Evolutionary conservation across 2,329 filamentous ascomycete genomes (phyloP).

Genomic region (Fusarium tupiense): DNA sequence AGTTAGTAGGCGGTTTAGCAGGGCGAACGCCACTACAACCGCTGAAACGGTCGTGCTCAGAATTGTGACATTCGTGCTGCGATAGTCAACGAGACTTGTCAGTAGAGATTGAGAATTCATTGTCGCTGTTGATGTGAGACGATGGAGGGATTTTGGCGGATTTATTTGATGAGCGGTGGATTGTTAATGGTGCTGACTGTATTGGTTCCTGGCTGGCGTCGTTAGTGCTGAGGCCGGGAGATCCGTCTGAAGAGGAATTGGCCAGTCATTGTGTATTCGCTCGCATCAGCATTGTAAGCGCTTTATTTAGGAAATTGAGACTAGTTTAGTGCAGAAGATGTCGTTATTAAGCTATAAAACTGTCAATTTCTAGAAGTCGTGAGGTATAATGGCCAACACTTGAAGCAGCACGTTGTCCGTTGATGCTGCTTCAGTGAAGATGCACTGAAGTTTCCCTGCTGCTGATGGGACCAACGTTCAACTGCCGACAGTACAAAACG

Average conservation of each 20-base stretch:
- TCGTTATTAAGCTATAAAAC: rapidly evolving
- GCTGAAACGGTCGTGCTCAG: slow-evolving; percentile 17
- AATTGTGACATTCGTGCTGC: slow-evolving; percentile 48
- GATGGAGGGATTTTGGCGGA: background rate
- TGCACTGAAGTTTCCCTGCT: background rate
- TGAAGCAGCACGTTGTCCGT: background rate
- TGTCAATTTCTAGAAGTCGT: rapidly evolving
- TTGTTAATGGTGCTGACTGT: background rate
- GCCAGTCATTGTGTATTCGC: background rate
- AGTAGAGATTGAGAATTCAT: background rate
- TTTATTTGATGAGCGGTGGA: background rate
- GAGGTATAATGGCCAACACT: background rate
- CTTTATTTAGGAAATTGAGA: rapidly evolving
- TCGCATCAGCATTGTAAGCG: background rate
- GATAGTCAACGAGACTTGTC: slow-evolving; percentile 4
- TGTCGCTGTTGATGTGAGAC: background rate
- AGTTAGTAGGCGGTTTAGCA: slow-evolving; percentile 30
- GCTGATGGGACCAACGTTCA: rapidly evolving
- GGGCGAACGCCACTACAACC: slow-evolving; percentile 3
- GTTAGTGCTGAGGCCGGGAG: slow-evolving; percentile 2
- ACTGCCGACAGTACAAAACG: background rate
- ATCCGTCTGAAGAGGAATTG: background rate
- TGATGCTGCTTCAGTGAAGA: background rate
- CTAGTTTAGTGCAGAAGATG: rapidly evolving
- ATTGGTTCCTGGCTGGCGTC: background rate